Conservation (phyloP, 768 basidiomycete genomes). For the Grammothele lineata region DNA sequence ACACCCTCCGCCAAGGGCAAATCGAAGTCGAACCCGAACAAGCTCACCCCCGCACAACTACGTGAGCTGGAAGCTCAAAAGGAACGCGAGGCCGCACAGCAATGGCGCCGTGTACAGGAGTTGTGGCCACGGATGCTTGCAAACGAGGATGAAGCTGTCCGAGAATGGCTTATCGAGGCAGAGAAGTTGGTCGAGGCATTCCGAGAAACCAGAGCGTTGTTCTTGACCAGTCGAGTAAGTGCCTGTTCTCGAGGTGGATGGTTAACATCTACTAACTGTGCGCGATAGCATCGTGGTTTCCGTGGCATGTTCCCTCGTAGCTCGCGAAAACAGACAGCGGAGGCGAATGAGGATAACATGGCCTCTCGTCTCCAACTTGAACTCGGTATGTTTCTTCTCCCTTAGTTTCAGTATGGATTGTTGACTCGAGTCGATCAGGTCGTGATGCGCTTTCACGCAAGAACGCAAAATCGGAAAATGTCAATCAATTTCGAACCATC, state of each 20-base stretch:
- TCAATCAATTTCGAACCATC: constrained; percentile 76
- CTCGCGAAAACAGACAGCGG: constrained; percentile 36
- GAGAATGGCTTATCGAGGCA: constrained; percentile 80
- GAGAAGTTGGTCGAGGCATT: constrained; percentile 87
- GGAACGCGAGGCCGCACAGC: constrained; percentile 58
- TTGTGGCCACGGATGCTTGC: constrained; percentile 55
- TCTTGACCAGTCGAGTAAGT: constrained; percentile 71
- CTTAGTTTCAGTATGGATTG: background rate
- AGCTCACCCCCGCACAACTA: constrained; percentile 56
- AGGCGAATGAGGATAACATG: constrained; percentile 68
- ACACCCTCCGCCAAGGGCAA: constrained; percentile 30
- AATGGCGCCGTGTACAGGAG: constrained; percentile 56
- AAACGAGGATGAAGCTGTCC: constrained; percentile 47
- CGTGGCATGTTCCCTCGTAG: constrained; percentile 64
- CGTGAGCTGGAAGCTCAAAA: constrained; percentile 60
- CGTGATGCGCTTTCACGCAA: constrained; percentile 53
- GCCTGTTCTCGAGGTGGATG: background rate
- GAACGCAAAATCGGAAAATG: constrained; percentile 36
- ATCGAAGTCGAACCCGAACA: constrained; percentile 33
- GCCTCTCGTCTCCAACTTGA: constrained; percentile 73
- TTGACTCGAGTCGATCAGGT: constrained; percentile 33
- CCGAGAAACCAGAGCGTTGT: constrained; percentile 80
- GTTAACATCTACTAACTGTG: background rate
- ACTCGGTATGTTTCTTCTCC: constrained; percentile 47
- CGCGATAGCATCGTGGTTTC: constrained; percentile 36